Base-by-base conservation (phyloP, 306 rosid species). In the Cicer arietinum region DNA sequence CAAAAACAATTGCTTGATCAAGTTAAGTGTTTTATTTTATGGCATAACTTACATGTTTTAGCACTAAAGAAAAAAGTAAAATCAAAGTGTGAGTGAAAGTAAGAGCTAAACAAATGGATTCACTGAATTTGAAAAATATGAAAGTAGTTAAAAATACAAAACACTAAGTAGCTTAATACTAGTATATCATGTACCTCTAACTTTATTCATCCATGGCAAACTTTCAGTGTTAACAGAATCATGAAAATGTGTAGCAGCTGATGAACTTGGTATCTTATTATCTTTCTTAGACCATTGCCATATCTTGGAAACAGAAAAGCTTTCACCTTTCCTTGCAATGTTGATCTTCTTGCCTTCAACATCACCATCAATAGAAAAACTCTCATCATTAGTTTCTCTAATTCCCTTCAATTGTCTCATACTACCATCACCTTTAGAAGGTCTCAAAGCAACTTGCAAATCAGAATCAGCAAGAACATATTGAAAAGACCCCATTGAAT, bases 201-300 rank as follows among this genome's bases (percentile, higher is more conserved):
- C 83, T 80, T 83, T 89, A 61, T 84, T 88, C 81, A 77, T 83
- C 85, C 84, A 81, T 67, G 90, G 83, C 77, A 83, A 75, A 80
- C 57, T 83, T 69, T 81, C 78, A 63, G 75, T 46, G 60, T 68
- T 74, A 65, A 53, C 66, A 70, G 87, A 80, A 84, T 76, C 77
- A 22, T 85, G 78, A 77, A 84, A 50, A n/a, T 88, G 88, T 50
- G 81, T 53, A 71, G 84, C 88, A 71, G 84, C 87, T 62, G 89
- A 71, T 48, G 89, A 83, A 79, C 54, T 85, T 75, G 89, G 85
- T 75, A 84, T 83, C 87, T 83, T 90, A 41, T 80, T 90, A 41
- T 79, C 92, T 80, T 94, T 91, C 88, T 64, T 90, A 44, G 97
- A 88, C 96, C 98, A 91, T 73, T 82, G 88, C 97, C 98, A 94